Evolutionary conservation across 1,284 basidiomycete genomes (phyloP), one percentile per base, ranked within the genome.

Genomic region (Ustilago bromivora): DNA sequence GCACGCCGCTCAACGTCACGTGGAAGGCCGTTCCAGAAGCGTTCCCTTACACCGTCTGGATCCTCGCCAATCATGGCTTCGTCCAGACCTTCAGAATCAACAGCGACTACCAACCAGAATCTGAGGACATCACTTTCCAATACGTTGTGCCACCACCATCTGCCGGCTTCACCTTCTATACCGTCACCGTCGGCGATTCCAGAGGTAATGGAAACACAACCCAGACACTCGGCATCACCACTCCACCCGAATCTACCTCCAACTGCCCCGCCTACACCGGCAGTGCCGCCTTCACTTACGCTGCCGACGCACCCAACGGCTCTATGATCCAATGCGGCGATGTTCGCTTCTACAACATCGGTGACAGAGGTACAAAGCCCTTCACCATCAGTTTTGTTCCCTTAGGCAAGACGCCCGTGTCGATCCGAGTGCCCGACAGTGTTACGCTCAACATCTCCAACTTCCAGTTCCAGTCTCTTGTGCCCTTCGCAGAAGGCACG

Each of bases 41-140:
- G 32, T 82, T 71, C 23, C 80, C 80, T 10, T 82, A 81, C 51
- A 79, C 70, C n/a, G 70, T 82, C 35, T 79, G 76, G 71, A 65
- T 82, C 19, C 15, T 61, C 13, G 74, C 66, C 35, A 77, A 69
- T 34, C 69, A 67, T 12, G 74, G 74, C 35, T 72, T 72, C 10
- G 72, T 71, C 6, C 65, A 78, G 49, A 72, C 76, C 34, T 82
- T 61, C 40, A 53, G 58, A 1, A 71, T 82, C 59, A 62, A 71
- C 58, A 67, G 61, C 56, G 63, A 75, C 66, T 82, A 79, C 54
- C 80, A 78, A 56, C 71, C 67, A 2, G 54, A 57, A 10, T 43
- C 72, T 31, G 56, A 62, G 10, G 13, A 78, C 41, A 62, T 81
- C 47, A 80, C 80, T 10, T 82, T 80, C 55, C 80, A 82, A 41